phyloP scores from a whole-genome alignment of 441 rosid species.

The Bruguiera hainesii region DNA sequence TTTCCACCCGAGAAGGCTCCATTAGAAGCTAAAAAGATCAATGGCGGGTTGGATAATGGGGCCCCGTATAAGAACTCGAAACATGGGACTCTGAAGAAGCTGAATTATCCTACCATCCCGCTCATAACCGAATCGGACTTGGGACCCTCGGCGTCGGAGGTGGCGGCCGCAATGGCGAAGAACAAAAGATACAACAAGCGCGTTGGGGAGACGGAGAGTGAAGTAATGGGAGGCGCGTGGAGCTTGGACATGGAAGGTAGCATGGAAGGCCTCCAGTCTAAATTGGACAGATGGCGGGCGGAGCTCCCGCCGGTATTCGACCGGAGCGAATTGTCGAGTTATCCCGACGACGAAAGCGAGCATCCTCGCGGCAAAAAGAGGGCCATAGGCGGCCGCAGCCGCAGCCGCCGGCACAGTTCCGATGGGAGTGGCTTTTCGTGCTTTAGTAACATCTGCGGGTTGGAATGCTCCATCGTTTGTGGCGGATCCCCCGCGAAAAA shows the following conservation, averaged over 20 bases:
- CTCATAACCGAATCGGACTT: conserved; percentile 56
- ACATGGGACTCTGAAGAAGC: conserved; percentile 28
- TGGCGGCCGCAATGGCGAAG: conserved; percentile 55
- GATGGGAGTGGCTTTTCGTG: conserved; percentile 57
- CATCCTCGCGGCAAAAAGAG: conserved; percentile 6
- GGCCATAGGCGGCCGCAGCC: not conserved
- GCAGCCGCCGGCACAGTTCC: conserved; percentile 26
- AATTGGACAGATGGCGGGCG: conserved; percentile 71
- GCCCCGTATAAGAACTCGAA: not conserved
- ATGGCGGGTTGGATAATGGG: not conserved
- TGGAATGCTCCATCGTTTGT: conserved; percentile 67
- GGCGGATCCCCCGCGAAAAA: conserved; percentile 17
- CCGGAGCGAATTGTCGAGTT: conserved; percentile 34
- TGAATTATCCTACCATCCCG: conserved; percentile 2
- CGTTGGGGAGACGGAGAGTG: conserved; percentile 43
- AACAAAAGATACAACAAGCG: conserved; percentile 16
- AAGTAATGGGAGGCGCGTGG: conserved; percentile 34
- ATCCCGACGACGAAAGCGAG: conserved; percentile 17
- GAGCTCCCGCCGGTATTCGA: conserved; percentile 69
- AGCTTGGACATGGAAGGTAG: conserved; percentile 51
- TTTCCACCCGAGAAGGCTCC: not conserved
- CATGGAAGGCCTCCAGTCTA: conserved; percentile 69
- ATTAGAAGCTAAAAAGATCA: conserved; percentile 3
- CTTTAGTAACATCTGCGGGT: conserved; percentile 66
- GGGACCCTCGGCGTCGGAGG: conserved; percentile 88